phyloP scores from a whole-genome alignment of 2,329 filamentous ascomycete species.

The Sporothrix variecibatus region DNA sequence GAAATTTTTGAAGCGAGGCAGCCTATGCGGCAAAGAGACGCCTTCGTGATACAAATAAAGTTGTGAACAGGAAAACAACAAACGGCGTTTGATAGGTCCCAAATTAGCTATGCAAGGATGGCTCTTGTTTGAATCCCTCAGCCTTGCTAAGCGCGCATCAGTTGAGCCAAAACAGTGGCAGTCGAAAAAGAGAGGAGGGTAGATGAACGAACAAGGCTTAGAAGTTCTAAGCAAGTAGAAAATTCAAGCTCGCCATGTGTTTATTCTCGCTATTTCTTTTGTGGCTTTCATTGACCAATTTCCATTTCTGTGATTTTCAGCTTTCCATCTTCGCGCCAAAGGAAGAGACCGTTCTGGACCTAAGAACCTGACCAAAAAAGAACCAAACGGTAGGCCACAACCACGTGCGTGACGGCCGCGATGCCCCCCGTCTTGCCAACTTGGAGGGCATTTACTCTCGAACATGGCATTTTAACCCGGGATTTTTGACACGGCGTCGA shows the following conservation, averaged over 20 bases:
- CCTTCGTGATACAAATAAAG: too few species aligned
- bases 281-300: neutral
- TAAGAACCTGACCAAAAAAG: neutral
- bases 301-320: neutral
- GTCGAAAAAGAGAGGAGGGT: neutral
- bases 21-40: too few species aligned
- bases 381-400: neutral
- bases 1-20: too few species aligned
- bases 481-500: neutral
- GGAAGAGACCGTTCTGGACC: neutral
- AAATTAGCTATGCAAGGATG: neutral
- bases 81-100: neutral
- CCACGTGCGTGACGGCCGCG: neutral
- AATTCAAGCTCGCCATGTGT: neutral
- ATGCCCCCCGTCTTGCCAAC: neutral
- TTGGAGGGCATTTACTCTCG: neutral
- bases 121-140: neutral
- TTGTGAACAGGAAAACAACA: neutral
- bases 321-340: neutral
- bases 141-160: neutral
- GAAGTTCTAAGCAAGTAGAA: constrained; percentile 6
- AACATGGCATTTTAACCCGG: neutral
- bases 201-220: constrained; percentile 7
- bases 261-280: neutral
- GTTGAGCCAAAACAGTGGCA: neutral